phyloP scores from a whole-genome alignment of 2,329 filamentous ascomycete species.

The Torrubiella hemipterigena region DNA sequence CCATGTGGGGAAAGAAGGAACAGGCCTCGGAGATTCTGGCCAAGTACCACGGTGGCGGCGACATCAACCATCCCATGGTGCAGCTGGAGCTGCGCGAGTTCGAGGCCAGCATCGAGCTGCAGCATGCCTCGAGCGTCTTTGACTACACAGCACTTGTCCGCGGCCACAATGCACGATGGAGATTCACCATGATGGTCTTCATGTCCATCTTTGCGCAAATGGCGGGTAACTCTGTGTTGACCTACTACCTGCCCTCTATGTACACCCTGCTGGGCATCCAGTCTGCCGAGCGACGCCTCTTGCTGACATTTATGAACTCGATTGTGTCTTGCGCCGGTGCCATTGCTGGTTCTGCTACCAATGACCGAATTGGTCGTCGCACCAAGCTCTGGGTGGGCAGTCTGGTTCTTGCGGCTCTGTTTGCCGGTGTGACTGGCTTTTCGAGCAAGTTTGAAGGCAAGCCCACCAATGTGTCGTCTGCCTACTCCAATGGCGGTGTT shows the following conservation, averaged over 20 bases:
- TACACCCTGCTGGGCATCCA: constrained; percentile 40
- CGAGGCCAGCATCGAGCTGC: constrained; percentile 21
- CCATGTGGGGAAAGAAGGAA: constrained; percentile 22
- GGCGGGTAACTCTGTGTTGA: constrained; percentile 34
- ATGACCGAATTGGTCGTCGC: constrained; percentile 18
- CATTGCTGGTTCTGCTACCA: constrained; percentile 18
- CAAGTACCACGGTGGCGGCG: constrained; percentile 19
- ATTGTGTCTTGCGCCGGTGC: constrained; percentile 31
- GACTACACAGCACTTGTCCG: constrained; percentile 41
- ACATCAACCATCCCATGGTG: constrained; percentile 21
- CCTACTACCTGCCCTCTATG: constrained; percentile 43
- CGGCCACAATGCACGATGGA: constrained; percentile 32
- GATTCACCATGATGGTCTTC: constrained; percentile 37
- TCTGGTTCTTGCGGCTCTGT: constrained; percentile 31
- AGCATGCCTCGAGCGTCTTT: constrained; percentile 34
- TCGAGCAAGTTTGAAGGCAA: constrained; percentile 27
- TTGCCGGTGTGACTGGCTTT: constrained; percentile 32
- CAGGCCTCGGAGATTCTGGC: constrained; percentile 22
- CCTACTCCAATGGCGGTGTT: constrained; percentile 30
- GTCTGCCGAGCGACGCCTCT: constrained; percentile 33
- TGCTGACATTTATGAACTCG: constrained; percentile 33
- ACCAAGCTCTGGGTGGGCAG: constrained; percentile 38
- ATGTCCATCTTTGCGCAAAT: constrained; percentile 44
- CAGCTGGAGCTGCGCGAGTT: constrained; percentile 28
- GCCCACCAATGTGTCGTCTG: constrained; percentile 17